Evolutionary conservation across 345 rosid species (phyloP).

Genomic region (Fremontodendron californicum): DNA sequence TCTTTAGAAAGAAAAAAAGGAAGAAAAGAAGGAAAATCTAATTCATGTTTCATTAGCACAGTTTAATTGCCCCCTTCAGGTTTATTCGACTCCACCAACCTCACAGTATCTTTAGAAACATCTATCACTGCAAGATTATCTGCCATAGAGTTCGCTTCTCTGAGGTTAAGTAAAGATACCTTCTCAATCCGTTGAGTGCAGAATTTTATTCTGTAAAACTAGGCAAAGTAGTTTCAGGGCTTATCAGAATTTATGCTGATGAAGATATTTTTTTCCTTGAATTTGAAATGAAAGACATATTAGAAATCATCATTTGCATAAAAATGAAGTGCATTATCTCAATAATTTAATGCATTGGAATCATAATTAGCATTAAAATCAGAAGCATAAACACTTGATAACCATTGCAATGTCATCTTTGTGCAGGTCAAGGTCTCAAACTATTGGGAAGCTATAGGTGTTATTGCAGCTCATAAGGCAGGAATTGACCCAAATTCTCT

Average conservation of each 20-base stretch:
- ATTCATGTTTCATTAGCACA: background rate
- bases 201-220: background rate
- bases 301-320: background rate
- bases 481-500: slow-evolving; percentile 53
- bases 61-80: background rate
- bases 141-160: background rate
- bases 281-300: background rate
- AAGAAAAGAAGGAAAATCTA: background rate
- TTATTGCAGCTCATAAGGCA: slow-evolving; percentile 60
- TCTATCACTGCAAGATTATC: background rate
- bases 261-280: background rate
- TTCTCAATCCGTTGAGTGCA: background rate
- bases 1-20: background rate
- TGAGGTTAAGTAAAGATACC: background rate
- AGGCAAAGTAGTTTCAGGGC: background rate
- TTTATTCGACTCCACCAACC: background rate
- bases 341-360: background rate
- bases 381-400: background rate
- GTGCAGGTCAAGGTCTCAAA: slow-evolving; percentile 56
- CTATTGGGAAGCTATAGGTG: slow-evolving; percentile 73
- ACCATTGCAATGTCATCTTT: slow-evolving; percentile 4
- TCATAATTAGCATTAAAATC: background rate
- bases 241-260: background rate
- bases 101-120: background rate
- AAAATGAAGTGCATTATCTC: background rate